Percentiles rank a stretch among this genome's conserved stretches.
Evolutionary conservation across 2,329 filamentous ascomycete genomes (phyloP).

Genomic region (Trichophyton equinum): DNA sequence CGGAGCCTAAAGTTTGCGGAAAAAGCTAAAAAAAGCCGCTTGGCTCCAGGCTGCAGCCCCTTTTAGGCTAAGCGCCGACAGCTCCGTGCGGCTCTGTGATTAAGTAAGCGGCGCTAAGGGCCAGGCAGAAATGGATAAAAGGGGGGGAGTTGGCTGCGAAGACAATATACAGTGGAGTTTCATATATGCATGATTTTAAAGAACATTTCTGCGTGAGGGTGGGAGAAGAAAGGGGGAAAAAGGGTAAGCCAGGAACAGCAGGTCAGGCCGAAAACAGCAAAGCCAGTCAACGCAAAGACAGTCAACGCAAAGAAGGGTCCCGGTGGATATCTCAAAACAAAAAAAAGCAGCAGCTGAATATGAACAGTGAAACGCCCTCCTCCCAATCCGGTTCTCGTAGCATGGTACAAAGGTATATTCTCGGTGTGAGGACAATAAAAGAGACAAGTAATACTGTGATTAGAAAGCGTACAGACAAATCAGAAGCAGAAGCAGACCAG

Average conservation of each 20-base stretch:
- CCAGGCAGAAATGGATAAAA: neutral
- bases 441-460: neutral
- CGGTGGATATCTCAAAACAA: neutral
- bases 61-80: constrained; percentile 3
- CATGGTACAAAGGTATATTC: neutral
- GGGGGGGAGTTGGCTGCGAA: too few species aligned
- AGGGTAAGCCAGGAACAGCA: neutral
- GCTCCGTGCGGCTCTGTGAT: neutral
- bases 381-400: neutral
- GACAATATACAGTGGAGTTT: neutral
- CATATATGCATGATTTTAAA: neutral
- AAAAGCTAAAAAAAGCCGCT: too few species aligned
- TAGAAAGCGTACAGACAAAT: neutral
- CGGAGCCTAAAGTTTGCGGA: neutral
- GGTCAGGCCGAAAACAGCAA: neutral
- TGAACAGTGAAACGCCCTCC: neutral
- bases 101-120: neutral
- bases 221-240: neutral
- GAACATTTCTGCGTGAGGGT: neutral
- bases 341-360: neutral
- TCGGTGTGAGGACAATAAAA: neutral
- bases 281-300: too few species aligned
- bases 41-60: neutral
- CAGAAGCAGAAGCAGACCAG: neutral
- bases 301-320: neutral